Evolutionary conservation across 345 rosid genomes (phyloP).

Genomic region (Mercurialis annua): DNA sequence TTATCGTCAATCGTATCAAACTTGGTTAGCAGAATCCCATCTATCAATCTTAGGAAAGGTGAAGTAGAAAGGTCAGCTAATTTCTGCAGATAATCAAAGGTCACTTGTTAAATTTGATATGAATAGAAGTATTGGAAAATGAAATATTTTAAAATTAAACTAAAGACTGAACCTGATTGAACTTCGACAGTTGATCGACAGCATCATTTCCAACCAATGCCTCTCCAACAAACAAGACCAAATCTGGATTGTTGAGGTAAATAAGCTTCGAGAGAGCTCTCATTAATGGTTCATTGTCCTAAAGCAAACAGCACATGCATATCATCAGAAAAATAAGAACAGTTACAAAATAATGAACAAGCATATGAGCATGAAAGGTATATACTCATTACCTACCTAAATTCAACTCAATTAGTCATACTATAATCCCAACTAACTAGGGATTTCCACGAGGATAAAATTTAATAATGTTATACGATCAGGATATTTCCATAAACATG

Average conservation of each 20-base stretch:
- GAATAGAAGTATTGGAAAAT: background rate
- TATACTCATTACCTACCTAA: background rate
- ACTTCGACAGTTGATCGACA: slow-evolving; percentile 90
- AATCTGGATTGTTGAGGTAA: slow-evolving; percentile 78
- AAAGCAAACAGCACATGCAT: slow-evolving; percentile 10
- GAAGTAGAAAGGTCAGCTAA: slow-evolving; percentile 82
- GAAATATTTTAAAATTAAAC: background rate
- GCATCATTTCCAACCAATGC: slow-evolving; percentile 99
- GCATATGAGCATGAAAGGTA: background rate
- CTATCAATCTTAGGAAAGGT: slow-evolving; percentile 68
- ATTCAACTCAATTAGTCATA: background rate
- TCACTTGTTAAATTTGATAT: slow-evolving; percentile 11
- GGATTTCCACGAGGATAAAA: background rate
- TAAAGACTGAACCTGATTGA: slow-evolving; percentile 66
- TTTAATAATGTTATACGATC: background rate
- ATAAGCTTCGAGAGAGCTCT: slow-evolving; percentile 96
- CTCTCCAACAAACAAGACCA: slow-evolving; percentile 97
- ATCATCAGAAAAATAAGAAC: background rate
- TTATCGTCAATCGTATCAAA: slow-evolving; percentile 95
- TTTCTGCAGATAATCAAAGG: slow-evolving; percentile 45
- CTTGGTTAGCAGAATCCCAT: slow-evolving; percentile 94
- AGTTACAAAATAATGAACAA: background rate
- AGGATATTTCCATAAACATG: background rate
- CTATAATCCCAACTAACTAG: background rate
- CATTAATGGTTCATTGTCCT: slow-evolving; percentile 98